phyloP scores from a whole-genome alignment of 176 grass and related monocot genomes.

The Aegilops umbellulata region DNA sequence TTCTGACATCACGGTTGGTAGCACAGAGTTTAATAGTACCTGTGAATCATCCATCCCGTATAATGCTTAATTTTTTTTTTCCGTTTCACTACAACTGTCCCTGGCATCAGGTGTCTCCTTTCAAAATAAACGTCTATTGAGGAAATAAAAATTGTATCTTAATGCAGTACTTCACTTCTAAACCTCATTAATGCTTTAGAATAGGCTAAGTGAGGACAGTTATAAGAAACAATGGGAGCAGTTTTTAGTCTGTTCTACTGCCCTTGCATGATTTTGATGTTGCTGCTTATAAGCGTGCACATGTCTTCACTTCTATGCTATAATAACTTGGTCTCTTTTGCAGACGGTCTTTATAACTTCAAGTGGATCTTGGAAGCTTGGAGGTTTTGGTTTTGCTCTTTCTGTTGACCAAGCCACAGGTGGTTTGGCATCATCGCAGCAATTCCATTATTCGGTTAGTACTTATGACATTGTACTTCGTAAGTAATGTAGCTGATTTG shows the following conservation, averaged over 20 bases:
- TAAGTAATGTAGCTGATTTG: not conserved
- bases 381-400: constrained; percentile 95
- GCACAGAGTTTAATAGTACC: not conserved
- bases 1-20: not conserved
- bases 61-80: not conserved
- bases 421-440: constrained; percentile 72
- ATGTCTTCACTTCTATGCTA: not conserved
- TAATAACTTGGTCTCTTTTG: constrained; percentile 21
- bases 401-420: constrained; percentile 72
- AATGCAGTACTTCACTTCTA: not conserved
- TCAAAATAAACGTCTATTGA: no score
- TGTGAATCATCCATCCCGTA: constrained; percentile 15
- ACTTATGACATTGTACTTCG: constrained; percentile 15
- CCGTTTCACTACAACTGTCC: not conserved
- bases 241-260: not conserved
- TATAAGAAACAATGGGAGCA: not conserved
- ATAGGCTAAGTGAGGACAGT: not conserved
- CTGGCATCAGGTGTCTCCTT: no score
- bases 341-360: constrained; percentile 95
- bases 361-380: constrained; percentile 99
- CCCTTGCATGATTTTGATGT: not conserved
- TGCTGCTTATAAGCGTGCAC: not conserved
- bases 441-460: constrained; percentile 98
- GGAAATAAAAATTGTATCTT: not conserved
- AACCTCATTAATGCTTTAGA: not conserved